A percentile compares a stretch with the other conserved stretches of the same genome.
phyloP scores from a whole-genome alignment of 805 yeast species.

The Candida rishiriensis region DNA sequence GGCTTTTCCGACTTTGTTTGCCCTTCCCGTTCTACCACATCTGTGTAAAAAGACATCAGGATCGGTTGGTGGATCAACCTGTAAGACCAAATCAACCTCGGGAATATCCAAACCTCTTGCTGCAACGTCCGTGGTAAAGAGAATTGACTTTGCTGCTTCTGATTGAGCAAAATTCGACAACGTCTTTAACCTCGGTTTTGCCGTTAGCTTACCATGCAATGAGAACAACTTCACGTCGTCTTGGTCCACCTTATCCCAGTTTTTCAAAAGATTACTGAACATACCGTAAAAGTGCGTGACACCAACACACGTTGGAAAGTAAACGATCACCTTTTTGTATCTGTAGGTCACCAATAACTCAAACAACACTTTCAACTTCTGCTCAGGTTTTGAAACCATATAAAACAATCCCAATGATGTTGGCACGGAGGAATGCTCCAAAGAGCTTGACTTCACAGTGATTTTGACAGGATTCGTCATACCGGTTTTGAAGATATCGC shows the following conservation, averaged over 20 bases:
- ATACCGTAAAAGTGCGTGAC: constrained; percentile 73
- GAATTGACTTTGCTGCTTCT: constrained; percentile 45
- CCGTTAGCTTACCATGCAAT: constrained; percentile 86
- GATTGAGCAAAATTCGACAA: constrained; percentile 54
- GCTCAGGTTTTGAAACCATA: constrained; percentile 51
- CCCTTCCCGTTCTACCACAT: constrained; percentile 94
- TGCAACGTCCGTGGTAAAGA: constrained; percentile 96
- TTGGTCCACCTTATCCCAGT: constrained; percentile 13
- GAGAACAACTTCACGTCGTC: constrained; percentile 48
- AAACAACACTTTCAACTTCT: constrained; percentile 57
- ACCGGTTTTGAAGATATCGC: constrained; percentile 77
- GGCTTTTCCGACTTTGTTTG: constrained; percentile 79
- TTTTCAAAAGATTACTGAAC: constrained; percentile 37
- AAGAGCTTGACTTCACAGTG: constrained; percentile 55
- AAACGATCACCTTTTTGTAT: constrained; percentile 80
- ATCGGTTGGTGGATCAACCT: constrained; percentile 91
- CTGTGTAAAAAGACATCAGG: constrained; percentile 90
- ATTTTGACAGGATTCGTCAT: constrained; percentile 90
- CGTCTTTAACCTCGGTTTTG: constrained; percentile 73
- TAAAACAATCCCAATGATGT: constrained; percentile 58
- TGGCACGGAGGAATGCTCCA: constrained; percentile 49
- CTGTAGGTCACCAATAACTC: constrained; percentile 47
- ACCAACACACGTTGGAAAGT: constrained; percentile 84
- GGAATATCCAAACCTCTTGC: constrained; percentile 96
- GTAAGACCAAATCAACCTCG: constrained; percentile 91